Conservation (phyloP, 345 rosid genomes). For the Pistacia integerrima region DNA sequence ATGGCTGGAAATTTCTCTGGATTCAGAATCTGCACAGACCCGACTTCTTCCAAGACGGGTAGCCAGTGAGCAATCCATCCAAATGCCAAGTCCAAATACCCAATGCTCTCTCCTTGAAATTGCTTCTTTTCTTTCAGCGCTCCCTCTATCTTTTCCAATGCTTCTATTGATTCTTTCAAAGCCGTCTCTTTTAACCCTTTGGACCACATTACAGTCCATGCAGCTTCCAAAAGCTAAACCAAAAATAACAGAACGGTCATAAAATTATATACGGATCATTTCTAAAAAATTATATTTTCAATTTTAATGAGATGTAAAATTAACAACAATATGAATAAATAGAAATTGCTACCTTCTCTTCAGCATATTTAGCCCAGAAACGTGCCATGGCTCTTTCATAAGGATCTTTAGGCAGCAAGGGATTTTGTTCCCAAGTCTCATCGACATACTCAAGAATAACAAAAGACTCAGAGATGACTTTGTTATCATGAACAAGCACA, state of each 20-base stretch:
- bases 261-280: neutral
- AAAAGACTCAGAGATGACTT: too few relatives aligned
- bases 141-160: conserved; percentile 29
- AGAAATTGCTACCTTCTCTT: conserved; percentile 28
- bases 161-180: conserved; percentile 15
- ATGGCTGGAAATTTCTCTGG: conserved; percentile 27
- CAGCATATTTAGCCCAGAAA: conserved; percentile 38
- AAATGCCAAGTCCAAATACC: conserved; percentile 34
- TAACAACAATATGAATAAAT: neutral
- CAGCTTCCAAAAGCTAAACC: conserved; percentile 3
- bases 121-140: conserved; percentile 29
- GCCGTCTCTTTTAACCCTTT: conserved; percentile 26
- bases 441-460: too few relatives aligned
- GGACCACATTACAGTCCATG: conserved; percentile 13
- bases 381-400: conserved; percentile 36
- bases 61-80: conserved; percentile 37
- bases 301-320: neutral
- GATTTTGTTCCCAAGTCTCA: conserved; percentile 31
- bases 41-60: conserved; percentile 38
- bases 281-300: neutral
- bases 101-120: conserved; percentile 37
- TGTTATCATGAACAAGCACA: too few relatives aligned
- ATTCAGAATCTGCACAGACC: conserved; percentile 20
- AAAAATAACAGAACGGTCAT: neutral
- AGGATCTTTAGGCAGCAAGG: conserved; percentile 41